phyloP scores from a whole-genome alignment of 108 stramenopile species.

The Cylindrotheca closterium region DNA sequence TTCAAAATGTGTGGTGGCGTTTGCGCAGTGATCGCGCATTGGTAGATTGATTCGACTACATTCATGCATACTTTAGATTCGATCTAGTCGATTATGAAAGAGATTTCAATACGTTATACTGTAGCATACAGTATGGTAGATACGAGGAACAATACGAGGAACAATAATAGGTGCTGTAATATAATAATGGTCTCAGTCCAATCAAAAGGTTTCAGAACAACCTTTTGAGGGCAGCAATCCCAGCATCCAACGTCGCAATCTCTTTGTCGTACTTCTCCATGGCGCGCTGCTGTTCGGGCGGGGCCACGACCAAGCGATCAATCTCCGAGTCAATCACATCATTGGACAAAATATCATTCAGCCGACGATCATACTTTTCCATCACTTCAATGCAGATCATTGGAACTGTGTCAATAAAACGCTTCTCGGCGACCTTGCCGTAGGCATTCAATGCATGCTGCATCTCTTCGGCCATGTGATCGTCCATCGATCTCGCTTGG shows the following conservation, averaged over 20 bases:
- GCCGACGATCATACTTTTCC: constrained; percentile 5
- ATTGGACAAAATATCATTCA: constrained; percentile 11
- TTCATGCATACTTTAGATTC: too few relatives aligned
- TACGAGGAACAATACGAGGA: too few relatives aligned
- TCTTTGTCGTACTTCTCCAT: background rate
- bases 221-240: background rate
- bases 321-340: constrained; percentile 9
- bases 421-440: constrained; percentile 49
- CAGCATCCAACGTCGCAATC: background rate
- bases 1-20: too few relatives aligned
- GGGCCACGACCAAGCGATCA: background rate
- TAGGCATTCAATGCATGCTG: constrained; percentile 46
- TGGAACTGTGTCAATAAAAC: constrained; percentile 53
- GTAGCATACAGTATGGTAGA: too few relatives aligned
- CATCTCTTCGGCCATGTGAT: constrained; percentile 68
- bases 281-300: background rate
- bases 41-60: too few relatives aligned
- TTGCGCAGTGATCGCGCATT: too few relatives aligned
- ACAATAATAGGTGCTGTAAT: too few relatives aligned
- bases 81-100: too few relatives aligned
- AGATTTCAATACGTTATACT: too few relatives aligned
- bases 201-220: too few relatives aligned
- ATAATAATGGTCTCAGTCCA: background rate
- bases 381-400: constrained; percentile 52
- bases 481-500: constrained; percentile 42